phyloP scores from a whole-genome alignment of 2,329 filamentous ascomycete species.

The Fusarium sp. region DNA sequence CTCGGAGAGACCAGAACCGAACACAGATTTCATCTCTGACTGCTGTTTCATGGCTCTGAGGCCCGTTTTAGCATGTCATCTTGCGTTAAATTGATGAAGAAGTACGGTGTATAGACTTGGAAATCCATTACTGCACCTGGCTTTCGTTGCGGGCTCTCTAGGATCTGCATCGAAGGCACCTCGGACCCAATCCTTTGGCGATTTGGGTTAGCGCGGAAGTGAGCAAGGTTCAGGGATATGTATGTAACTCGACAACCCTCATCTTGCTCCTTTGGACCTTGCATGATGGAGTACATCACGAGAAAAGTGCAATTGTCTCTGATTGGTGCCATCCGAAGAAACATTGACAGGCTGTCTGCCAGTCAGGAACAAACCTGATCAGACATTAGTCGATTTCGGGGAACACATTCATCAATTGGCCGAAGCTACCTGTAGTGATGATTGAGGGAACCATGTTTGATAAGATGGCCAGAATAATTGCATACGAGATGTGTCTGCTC shows the following conservation, averaged over 20 bases:
- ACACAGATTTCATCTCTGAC: background rate
- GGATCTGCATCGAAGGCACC: slow-evolving; percentile 28
- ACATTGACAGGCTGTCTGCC: background rate
- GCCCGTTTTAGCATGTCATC: background rate
- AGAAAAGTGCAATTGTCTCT: slow-evolving; percentile 1
- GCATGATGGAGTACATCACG: slow-evolving; percentile 23
- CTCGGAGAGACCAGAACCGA: background rate
- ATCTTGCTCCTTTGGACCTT: slow-evolving; percentile 33
- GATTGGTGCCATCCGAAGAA: slow-evolving; percentile 20
- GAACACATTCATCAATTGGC: slow-evolving; percentile 6
- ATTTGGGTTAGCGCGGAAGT: slow-evolving; percentile 37
- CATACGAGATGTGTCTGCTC: background rate
- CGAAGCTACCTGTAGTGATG: background rate
- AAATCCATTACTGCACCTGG: background rate
- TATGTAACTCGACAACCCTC: slow-evolving; percentile 34
- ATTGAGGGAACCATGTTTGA: background rate
- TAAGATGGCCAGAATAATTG: background rate
- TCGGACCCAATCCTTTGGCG: slow-evolving; percentile 43
- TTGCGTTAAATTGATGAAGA: background rate
- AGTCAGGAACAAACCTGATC: background rate
- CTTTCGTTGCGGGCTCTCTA: background rate
- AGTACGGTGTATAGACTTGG: background rate
- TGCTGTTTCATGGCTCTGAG: background rate
- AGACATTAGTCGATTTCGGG: slow-evolving; percentile 19
- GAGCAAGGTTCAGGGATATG: slow-evolving; percentile 41